Evolutionary conservation across 192 early-diverging fungal genomes (phyloP), one percentile per base, ranked within the genome.

Genomic region (Entomortierella parvispora): DNA sequence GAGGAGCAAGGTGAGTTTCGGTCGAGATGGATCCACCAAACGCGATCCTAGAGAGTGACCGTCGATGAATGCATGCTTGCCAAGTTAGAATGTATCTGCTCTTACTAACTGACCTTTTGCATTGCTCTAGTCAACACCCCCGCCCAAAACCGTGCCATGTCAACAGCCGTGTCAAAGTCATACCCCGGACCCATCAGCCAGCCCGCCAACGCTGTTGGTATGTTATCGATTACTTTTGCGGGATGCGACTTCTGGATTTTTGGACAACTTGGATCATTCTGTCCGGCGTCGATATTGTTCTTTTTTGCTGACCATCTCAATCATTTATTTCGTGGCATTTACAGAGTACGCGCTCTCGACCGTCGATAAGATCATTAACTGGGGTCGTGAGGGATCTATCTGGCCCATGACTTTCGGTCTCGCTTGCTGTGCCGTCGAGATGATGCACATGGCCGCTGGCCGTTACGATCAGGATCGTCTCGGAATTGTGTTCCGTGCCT

Each of bases 381-480:
- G 94, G 94, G 90, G 90, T 57, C 92, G 94, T 77, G 93, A 95
- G 44, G 90, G 92, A 29, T 97, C 95, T 51, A 92, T 96, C 65
- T 94, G 93, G 93, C 93, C 93, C 34, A 91, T 94, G 87, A 85
- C 85, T 37, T 74, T 62, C 80, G 77, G 50, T 77, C 86, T 96
- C 44, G 95, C 95, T 0, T 98, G 96, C 81, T 98, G 96, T 80
- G 96, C 96, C 69, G 75, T 96, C 33, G 96, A 98, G 86, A 98
- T 98, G 96, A 93, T 94, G 95, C 96, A 97, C 85, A 97, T 95
- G 90, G 94, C 95, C 37, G 93, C 93, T 43, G 91, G 95, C 34
- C 92, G 96, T 65, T 98, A 98, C 69, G 96, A 98, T 85, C 95
- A 96, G 86, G 96, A 98, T 90, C 92, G 96, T 70, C 82, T 98